Conservation (phyloP, 1,284 basidiomycete genomes). For the Erythrobasidium hasegawianum region DNA sequence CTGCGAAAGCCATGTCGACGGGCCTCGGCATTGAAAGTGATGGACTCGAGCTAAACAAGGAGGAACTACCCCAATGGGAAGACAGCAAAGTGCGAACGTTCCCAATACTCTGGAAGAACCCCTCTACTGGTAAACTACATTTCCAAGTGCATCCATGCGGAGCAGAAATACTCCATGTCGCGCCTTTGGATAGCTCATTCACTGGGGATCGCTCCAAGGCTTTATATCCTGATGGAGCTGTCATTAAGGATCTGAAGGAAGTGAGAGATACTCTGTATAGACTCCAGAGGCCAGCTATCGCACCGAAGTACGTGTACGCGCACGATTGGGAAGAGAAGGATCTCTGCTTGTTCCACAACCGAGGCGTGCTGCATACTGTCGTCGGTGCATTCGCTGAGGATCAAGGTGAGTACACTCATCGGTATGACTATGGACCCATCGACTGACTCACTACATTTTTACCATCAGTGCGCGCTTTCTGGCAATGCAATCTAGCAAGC, state of each 20-base stretch:
- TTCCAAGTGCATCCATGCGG: constrained; percentile 57
- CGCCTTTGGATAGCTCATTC: constrained; percentile 56
- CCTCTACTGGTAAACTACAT: constrained; percentile 67
- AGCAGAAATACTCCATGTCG: constrained; percentile 50
- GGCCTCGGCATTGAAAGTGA: constrained; percentile 75
- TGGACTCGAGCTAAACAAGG: constrained; percentile 61
- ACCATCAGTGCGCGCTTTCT: constrained; percentile 42
- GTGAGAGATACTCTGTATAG: constrained; percentile 69
- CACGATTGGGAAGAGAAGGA: constrained; percentile 63
- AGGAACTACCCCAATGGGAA: constrained; percentile 68
- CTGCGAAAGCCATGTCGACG: constrained; percentile 64
- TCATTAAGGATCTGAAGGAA: constrained; percentile 63
- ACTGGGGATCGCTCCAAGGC: constrained; percentile 51
- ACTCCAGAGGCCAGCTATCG: constrained; percentile 76
- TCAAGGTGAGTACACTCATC: constrained; percentile 41
- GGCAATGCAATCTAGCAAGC: constrained; percentile 49
- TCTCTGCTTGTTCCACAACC: constrained; percentile 56
- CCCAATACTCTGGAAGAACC: constrained; percentile 76
- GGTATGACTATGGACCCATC: too few species aligned
- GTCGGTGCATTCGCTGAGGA: constrained; percentile 44
- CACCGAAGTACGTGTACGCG: constrained; percentile 50
- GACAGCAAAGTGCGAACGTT: constrained; percentile 66
- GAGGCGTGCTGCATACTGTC: constrained; percentile 48
- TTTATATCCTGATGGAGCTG: constrained; percentile 69
- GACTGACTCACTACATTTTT: too few species aligned